Percentiles rank a stretch among this genome's conserved stretches.
Evolutionary conservation across 2,329 filamentous ascomycete species (phyloP).

Genomic region (Cordyceps fumosorosea): DNA sequence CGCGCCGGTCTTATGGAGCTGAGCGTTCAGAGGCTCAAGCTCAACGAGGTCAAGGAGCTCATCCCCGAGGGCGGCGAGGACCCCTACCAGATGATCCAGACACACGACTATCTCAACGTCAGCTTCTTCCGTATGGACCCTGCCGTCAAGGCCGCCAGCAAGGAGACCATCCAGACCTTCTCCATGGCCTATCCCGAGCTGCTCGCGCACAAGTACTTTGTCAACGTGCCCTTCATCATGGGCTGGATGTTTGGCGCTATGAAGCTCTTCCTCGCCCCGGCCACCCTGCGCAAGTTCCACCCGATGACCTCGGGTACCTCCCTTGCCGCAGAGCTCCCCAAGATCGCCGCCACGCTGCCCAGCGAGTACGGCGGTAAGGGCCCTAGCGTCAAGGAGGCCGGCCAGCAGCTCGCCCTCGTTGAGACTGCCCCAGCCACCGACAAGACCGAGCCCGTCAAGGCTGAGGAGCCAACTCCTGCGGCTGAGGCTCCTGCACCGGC

Average conservation of each 20-base stretch:
- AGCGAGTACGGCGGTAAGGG: conserved; percentile 74
- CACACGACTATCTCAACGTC: conserved; percentile 87
- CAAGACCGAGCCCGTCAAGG: conserved; percentile 10
- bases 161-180: conserved; percentile 76
- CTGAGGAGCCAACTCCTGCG: not conserved
- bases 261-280: conserved; percentile 67
- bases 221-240: conserved; percentile 90
- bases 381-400: conserved; percentile 31
- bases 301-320: conserved; percentile 67
- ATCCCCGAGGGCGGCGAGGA: conserved; percentile 71
- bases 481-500: not conserved
- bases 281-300: conserved; percentile 74
- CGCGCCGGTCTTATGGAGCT: conserved; percentile 87
- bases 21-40: conserved; percentile 66
- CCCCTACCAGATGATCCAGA: conserved; percentile 84
- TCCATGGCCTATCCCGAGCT: conserved; percentile 83
- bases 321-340: conserved; percentile 54
- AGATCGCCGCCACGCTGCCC: conserved; percentile 60
- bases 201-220: conserved; percentile 80
- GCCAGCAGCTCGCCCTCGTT: conserved; percentile 12
- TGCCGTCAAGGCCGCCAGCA: conserved; percentile 66
- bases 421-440: conserved; percentile 22
- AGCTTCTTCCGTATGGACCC: conserved; percentile 80
- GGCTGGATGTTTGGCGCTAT: conserved; percentile 74
- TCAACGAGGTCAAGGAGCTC: conserved; percentile 59